A percentile compares a stretch with the other conserved stretches of the same genome.
Evolutionary conservation across 805 yeast species (phyloP).

Genomic region (Suhomyces faveliae): DNA sequence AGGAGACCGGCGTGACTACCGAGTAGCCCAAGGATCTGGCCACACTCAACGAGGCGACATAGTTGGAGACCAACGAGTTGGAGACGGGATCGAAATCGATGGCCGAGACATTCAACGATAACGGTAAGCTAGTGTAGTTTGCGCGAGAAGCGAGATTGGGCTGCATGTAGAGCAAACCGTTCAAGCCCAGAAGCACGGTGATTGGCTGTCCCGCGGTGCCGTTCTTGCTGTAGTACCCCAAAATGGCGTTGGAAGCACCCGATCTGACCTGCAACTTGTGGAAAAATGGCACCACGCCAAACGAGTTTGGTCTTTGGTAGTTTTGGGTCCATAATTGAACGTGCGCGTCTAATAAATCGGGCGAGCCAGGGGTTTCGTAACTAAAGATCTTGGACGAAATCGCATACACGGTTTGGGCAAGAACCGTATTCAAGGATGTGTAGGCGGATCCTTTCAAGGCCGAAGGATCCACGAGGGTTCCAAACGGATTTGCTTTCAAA

Average conservation of each 20-base stretch:
- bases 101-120: slow-evolving; percentile 74
- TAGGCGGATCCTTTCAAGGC: slow-evolving; percentile 48
- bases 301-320: slow-evolving; percentile 48
- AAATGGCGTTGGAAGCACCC: slow-evolving; percentile 78
- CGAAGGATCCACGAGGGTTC: slow-evolving; percentile 56
- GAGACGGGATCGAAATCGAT: slow-evolving; percentile 60
- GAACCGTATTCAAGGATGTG: slow-evolving; percentile 54
- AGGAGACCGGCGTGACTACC: slow-evolving; percentile 63
- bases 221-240: slow-evolving; percentile 58
- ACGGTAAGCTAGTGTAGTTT: slow-evolving; percentile 42
- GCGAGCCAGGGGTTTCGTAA: slow-evolving; percentile 65
- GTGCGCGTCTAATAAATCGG: slow-evolving; percentile 58
- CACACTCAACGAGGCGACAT: slow-evolving; percentile 55
- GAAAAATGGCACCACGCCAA: slow-evolving; percentile 59
- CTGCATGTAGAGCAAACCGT: slow-evolving; percentile 66
- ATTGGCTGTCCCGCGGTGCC: slow-evolving; percentile 36
- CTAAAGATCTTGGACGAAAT: slow-evolving; percentile 57
- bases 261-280: slow-evolving; percentile 68
- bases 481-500: slow-evolving; percentile 49
- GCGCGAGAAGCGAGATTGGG: slow-evolving; percentile 46
- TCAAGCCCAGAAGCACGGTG: slow-evolving; percentile 60
- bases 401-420: slow-evolving; percentile 55
- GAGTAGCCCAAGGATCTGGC: slow-evolving; percentile 66
- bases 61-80: slow-evolving; percentile 60
- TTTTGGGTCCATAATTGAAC: slow-evolving; percentile 58